Conservation (phyloP, 768 basidiomycete genomes). For the Mycena crocata region DNA sequence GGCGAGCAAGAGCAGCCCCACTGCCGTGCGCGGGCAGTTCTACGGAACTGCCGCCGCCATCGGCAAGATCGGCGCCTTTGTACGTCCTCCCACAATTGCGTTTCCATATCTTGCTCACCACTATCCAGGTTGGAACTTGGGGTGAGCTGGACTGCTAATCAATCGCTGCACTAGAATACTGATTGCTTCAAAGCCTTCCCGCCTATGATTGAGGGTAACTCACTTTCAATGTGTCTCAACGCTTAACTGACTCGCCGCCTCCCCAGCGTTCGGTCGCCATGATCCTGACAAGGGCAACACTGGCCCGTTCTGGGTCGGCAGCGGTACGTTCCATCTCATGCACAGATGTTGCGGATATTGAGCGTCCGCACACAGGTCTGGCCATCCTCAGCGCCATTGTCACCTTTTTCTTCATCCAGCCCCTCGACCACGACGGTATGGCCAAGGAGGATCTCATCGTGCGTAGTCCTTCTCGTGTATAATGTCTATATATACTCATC, state of each 20-base stretch:
- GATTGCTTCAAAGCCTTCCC: conserved; percentile 63
- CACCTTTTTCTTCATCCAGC: conserved; percentile 78
- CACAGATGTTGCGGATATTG: conserved; percentile 13
- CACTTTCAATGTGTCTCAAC: neutral
- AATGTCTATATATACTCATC: too few species aligned
- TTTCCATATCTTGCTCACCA: neutral
- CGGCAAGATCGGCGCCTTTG: conserved; percentile 88
- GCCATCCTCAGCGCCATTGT: conserved; percentile 83
- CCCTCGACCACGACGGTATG: conserved; percentile 85
- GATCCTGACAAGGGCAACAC: conserved; percentile 73
- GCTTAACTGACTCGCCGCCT: conserved; percentile 16
- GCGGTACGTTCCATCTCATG: conserved; percentile 53
- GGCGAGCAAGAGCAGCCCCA: conserved; percentile 87
- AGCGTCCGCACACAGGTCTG: conserved; percentile 55
- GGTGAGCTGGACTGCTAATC: conserved; percentile 55
- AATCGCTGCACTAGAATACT: too few species aligned
- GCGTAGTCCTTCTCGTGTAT: too few species aligned
- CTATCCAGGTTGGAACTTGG: conserved; percentile 69
- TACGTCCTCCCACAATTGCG: conserved; percentile 33
- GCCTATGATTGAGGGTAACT: conserved; percentile 68
- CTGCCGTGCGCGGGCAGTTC: conserved; percentile 86
- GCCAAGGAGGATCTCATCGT: conserved; percentile 76
- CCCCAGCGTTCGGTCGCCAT: conserved; percentile 65
- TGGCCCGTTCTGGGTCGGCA: conserved; percentile 91
- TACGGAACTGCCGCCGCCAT: conserved; percentile 89